These are phyloP conservation scores for Intubia oerlemansii DNA, from an alignment of 2,329 filamentous ascomycete genomes.

Conservation along the genomic window DNA sequence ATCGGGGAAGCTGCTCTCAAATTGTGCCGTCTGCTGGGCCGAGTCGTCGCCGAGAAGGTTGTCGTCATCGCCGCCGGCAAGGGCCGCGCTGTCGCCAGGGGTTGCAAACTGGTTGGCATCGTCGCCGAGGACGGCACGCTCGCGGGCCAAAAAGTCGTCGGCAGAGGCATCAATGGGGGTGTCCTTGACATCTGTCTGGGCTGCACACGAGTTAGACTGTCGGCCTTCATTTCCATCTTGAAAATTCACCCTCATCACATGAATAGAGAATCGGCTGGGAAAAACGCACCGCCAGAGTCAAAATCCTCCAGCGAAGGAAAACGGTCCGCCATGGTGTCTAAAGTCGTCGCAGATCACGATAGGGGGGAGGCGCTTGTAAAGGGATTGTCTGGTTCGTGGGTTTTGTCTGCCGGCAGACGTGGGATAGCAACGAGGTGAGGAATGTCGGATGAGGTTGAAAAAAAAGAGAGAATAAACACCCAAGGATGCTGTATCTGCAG, in stretches of 20 bases:
- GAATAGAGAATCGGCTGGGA: neutral
- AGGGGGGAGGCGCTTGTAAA: neutral
- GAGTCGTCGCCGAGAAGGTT: slow-evolving; percentile 48
- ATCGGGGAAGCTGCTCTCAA: slow-evolving; percentile 82
- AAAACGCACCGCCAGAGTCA: slow-evolving; percentile 33
- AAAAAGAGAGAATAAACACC: too few relatives aligned
- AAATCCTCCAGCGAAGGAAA: slow-evolving; percentile 68
- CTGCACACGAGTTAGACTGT: slow-evolving; percentile 22
- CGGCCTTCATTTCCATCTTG: too few relatives aligned
- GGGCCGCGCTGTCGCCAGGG: slow-evolving; percentile 32
- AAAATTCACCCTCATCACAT: neutral
- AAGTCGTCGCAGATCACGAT: neutral
- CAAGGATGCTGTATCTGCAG: too few relatives aligned
- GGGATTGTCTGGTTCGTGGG: too few relatives aligned
- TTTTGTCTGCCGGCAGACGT: too few relatives aligned
- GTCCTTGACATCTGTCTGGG: slow-evolving; percentile 43
- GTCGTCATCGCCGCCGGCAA: slow-evolving; percentile 25
- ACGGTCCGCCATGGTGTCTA: slow-evolving; percentile 47
- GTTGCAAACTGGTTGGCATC: slow-evolving; percentile 82
- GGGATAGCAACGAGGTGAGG: too few relatives aligned
- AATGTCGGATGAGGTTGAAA: too few relatives aligned
- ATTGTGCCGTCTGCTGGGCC: slow-evolving; percentile 27
- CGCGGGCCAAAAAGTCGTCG: slow-evolving; percentile 77
- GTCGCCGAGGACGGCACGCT: slow-evolving; percentile 76
- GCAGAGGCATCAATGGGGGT: slow-evolving; percentile 36